Base-by-base conservation (phyloP, 441 rosid genomes). In the Pelargonium citronellum region DNA sequence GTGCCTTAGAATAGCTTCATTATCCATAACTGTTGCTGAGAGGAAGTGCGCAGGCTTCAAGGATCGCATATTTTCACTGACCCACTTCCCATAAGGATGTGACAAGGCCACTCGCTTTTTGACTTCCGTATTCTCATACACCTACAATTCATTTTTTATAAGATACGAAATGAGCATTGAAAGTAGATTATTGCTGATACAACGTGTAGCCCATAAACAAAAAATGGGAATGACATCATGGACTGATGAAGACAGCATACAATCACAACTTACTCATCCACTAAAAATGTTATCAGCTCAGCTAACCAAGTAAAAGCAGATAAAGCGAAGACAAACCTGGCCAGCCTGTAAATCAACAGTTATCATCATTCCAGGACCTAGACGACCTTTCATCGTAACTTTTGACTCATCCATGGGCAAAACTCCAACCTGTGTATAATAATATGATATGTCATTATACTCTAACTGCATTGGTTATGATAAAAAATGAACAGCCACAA, bases 351-450 rank as follows among this genome's bases (percentile, higher is more conserved):
- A 77, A 82, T 95, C 98, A 74, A 83, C 99, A 67, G 95, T 71
- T 77, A 95, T 92, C 99, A 95, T 95, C 99, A 95, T 95, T 76
- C 99, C 99, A 20, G 99, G 99, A 79, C 99, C 99, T 51, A 95
- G 85, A 71, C 98, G 96, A 51, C 98, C 99, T 81, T 95, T 95
- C 95, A 86, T 87, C 7, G 80, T 88, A 67, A 95, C 87, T 81
- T 91, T 95, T 44, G 95, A 87, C 74, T 95, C 99, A 74, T 95
- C 98, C 85, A 95, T 87, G 8, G 99, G 98, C 71, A 95, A 69
- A 79, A 95, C 99, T 75, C 99, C 99, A 63, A 95, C 99, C 99
- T 95, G 81, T 24, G 76, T 41, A 74, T 62, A 82, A 72, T 69
- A 71, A 65, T 17, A 67, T 34, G 62, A 4, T 17, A 70, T 51